These are phyloP conservation scores for Podospora fimiseda DNA, from an alignment of 495 filamentous ascomycete genomes.

Conservation along the genomic window DNA sequence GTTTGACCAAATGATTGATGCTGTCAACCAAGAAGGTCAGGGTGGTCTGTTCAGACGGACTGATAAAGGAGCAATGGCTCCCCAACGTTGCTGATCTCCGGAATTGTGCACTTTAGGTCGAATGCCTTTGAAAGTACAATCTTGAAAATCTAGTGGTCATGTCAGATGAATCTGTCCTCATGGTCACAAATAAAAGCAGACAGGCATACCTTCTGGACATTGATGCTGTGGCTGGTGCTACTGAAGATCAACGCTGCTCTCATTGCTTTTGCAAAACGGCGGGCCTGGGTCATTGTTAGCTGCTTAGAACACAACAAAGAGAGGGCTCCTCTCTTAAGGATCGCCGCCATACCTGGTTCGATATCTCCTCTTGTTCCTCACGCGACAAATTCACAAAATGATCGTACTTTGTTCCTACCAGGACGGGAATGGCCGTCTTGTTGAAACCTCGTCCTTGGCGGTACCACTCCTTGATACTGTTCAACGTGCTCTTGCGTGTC, in stretches of 20 bases:
- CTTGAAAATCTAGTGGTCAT: slow-evolving; percentile 80
- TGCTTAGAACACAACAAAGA: slow-evolving; percentile 1
- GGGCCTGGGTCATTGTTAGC: slow-evolving; percentile 53
- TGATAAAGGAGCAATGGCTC: slow-evolving; percentile 95
- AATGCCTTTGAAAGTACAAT: slow-evolving; percentile 98
- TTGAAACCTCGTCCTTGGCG: slow-evolving; percentile 96
- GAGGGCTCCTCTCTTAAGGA: background rate
- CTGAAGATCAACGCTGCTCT: slow-evolving; percentile 95
- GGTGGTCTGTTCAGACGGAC: slow-evolving; percentile 46
- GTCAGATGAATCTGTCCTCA: slow-evolving; percentile 5
- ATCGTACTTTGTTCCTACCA: slow-evolving; percentile 97
- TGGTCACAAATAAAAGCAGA: background rate
- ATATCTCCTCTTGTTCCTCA: slow-evolving; percentile 97
- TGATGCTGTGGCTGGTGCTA: slow-evolving; percentile 98
- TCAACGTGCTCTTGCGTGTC: slow-evolving; percentile 94
- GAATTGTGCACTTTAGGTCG: slow-evolving; percentile 97
- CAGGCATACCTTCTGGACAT: slow-evolving; percentile 84
- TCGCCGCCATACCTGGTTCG: slow-evolving; percentile 66
- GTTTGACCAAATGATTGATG: slow-evolving; percentile 3
- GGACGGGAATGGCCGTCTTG: slow-evolving; percentile 96
- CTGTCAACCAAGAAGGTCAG: background rate
- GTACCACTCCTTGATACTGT: slow-evolving; percentile 99
- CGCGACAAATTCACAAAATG: slow-evolving; percentile 97
- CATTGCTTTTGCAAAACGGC: slow-evolving; percentile 96
- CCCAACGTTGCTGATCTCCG: slow-evolving; percentile 94